Evolutionary conservation across 805 yeast genomes (phyloP).

Genomic region (Pichia exigua): DNA sequence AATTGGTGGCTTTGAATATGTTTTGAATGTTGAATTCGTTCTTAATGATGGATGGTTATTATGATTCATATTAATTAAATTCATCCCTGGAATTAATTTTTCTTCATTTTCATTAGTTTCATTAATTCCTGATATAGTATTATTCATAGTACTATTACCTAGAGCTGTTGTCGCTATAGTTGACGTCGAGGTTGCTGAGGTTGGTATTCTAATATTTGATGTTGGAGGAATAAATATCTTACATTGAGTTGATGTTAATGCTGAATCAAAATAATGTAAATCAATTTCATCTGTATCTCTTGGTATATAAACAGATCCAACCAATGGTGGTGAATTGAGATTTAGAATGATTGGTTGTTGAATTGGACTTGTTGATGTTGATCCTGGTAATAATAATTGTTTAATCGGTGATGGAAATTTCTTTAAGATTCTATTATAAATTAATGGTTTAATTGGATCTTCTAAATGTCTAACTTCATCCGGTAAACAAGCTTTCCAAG

Average conservation of each 20-base stretch:
- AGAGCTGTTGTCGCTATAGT: neutral
- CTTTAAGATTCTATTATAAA: constrained; percentile 54
- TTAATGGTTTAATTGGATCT: constrained; percentile 70
- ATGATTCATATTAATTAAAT: neutral
- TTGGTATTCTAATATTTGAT: constrained; percentile 21
- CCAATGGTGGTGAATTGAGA: constrained; percentile 85
- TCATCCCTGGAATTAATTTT: neutral
- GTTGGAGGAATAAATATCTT: constrained; percentile 28
- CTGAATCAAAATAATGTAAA: constrained; percentile 45
- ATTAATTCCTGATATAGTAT: neutral
- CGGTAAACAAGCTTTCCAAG: constrained; percentile 98
- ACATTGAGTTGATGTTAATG: constrained; percentile 20
- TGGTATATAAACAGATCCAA: constrained; percentile 82
- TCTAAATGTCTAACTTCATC: constrained; percentile 87
- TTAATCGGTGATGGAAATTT: constrained; percentile 81
- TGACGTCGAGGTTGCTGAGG: constrained; percentile 6
- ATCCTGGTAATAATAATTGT: constrained; percentile 66
- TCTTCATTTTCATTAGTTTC: neutral
- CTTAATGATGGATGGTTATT: neutral
- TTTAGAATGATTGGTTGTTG: constrained; percentile 81
- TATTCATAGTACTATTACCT: neutral
- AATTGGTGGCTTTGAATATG: constrained; percentile 1
- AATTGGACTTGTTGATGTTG: constrained; percentile 62
- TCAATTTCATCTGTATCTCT: constrained; percentile 75
- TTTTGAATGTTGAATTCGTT: neutral